Base-by-base conservation (phyloP, 345 rosid species). In the Aquilaria malaccensis region DNA sequence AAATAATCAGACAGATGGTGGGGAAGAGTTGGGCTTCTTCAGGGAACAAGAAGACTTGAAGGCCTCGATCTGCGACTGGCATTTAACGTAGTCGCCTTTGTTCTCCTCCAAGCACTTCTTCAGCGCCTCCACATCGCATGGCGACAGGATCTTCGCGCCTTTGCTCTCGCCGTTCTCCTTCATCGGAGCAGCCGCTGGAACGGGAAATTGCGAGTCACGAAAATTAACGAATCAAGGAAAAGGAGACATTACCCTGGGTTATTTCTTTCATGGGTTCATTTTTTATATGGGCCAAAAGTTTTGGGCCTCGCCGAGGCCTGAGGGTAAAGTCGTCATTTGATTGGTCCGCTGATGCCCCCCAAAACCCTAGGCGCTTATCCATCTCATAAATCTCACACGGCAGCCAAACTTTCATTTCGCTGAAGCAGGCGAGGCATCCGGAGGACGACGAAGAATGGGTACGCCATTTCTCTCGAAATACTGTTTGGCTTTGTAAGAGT, bases 91-190 rank as follows among this genome's bases (percentile, higher is more conserved):
- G 58, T 87, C 87, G 10, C 96, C 95, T 68, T 82, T 89, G 81
- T 85, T 85, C 78, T 83, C 96, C 61, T 86, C 92, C 73, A 86
- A 72, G 59, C 95, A 91, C 76, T 86, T 92, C 95, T 88, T 86
- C 67, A 92, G 59, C 5, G 90, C 93, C 64, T 85, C 92, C 46
- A 86, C 96, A 30, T 85, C 96, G 67, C 96, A 92, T 11, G 90
- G 67, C 15, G 90, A 77, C 69, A 60, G 61, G 2, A 70, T 68
- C 83, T 78, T 86, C 81, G 3, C 71, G 14, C 62, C 50, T 1
- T 53, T 56, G 3, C 58, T 60, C n/a, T 62, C 80, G 62, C 52
- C 60, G 47, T 66, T 68, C 67, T 45, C 77, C 11, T 52, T 74
- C 85, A 70, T 66, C 59, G 50, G 43, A 37, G 7, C 5, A 37